A percentile compares a stretch with the other conserved stretches of the same genome.
These are phyloP conservation scores for Mortierella sp. DNA, from an alignment of 371 early-diverging fungal genomes.

Conservation along the genomic window DNA sequence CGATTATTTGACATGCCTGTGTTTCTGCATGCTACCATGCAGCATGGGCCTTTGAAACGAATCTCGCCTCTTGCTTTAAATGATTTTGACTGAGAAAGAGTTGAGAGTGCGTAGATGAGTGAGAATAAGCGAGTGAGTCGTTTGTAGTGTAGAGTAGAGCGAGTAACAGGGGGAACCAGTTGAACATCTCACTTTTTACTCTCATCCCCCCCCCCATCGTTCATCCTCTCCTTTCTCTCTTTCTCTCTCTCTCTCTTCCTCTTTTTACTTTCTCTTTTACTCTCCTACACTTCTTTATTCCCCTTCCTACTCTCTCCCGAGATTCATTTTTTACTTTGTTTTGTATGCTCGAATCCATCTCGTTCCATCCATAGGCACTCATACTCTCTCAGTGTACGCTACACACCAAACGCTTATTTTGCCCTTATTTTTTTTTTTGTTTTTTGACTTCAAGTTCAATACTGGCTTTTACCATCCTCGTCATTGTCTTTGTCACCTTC, in stretches of 20 bases:
- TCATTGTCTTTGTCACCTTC: too few species aligned
- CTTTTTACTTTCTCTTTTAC: not conserved
- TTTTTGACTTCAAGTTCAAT: too few species aligned
- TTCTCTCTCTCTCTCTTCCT: not conserved
- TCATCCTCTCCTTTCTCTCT: conserved; percentile 1
- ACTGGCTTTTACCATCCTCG: too few species aligned
- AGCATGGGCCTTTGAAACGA: not conserved
- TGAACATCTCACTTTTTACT: not conserved
- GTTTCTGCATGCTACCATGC: conserved; percentile 17
- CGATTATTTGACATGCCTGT: not conserved
- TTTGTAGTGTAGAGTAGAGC: too few species aligned
- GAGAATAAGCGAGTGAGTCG: not conserved
- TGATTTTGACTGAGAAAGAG: not conserved
- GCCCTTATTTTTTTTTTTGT: too few species aligned
- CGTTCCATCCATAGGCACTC: not conserved
- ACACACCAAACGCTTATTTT: too few species aligned
- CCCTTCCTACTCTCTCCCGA: not conserved
- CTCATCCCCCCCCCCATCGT: not conserved
- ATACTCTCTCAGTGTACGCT: not conserved
- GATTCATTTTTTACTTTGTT: not conserved
- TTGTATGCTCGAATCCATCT: not conserved
- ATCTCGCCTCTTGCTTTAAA: not conserved
- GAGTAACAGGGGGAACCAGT: not conserved
- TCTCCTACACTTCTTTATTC: not conserved
- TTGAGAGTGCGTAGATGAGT: not conserved